Evolutionary conservation across 2,329 filamentous ascomycete species (phyloP).

Genomic region (Ophiostoma himal-ulmi): DNA sequence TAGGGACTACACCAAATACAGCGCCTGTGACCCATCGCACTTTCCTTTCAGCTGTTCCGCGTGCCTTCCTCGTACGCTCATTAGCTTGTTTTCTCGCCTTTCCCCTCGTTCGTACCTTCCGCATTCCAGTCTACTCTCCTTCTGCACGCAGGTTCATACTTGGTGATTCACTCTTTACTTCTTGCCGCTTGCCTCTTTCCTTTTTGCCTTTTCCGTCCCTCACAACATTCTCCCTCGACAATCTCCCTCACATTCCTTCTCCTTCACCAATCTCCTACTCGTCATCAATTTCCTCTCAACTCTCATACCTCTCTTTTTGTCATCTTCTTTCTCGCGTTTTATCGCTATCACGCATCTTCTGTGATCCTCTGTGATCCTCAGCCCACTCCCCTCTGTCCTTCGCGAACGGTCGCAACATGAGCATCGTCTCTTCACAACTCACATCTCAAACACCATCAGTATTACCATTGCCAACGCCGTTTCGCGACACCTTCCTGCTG

Average conservation of each 20-base stretch:
- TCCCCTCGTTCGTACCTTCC: constrained; percentile 16
- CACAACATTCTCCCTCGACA: constrained; percentile 2
- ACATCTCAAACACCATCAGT: background rate
- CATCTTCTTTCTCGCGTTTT: constrained; percentile 1
- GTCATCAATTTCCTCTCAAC: background rate
- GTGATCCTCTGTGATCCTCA: background rate
- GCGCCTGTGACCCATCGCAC: constrained; percentile 3
- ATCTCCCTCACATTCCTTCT: background rate
- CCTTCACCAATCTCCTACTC: background rate
- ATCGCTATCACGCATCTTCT: constrained; percentile 2
- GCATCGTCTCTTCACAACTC: constrained; percentile 7
- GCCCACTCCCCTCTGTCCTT: constrained; percentile 1
- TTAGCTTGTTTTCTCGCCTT: background rate
- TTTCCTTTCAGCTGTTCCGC: constrained; percentile 9
- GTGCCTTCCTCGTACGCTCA: background rate
- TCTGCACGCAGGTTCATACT: background rate
- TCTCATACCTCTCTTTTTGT: constrained; percentile 7
- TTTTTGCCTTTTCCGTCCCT: background rate
- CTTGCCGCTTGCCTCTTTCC: background rate
- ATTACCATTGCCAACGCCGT: constrained; percentile 10
- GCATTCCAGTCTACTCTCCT: background rate
- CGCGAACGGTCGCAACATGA: constrained; percentile 17
- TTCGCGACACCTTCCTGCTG: background rate
- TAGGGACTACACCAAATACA: background rate
- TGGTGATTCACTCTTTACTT: background rate